These are phyloP conservation scores for Fusarium sp. DNA, from an alignment of 2,329 filamentous ascomycete species.

Conservation along the genomic window DNA sequence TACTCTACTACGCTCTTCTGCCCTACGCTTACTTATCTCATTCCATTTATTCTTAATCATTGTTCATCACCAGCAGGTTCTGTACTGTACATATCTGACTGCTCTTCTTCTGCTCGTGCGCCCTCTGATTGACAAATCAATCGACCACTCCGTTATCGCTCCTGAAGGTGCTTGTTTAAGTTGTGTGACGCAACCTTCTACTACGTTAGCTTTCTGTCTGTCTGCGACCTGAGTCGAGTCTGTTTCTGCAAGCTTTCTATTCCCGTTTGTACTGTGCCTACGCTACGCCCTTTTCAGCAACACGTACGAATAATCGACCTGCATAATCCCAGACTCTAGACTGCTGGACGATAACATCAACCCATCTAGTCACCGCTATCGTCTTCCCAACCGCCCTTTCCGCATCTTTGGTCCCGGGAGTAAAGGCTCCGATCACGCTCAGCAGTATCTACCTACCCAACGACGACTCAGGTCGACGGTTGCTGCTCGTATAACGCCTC, in stretches of 20 bases:
- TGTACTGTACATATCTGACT: neutral
- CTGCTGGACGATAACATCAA: constrained; percentile 38
- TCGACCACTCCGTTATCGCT: neutral
- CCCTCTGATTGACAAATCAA: neutral
- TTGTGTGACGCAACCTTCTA: constrained; percentile 43
- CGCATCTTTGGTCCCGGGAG: constrained; percentile 25
- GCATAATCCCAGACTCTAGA: constrained; percentile 42
- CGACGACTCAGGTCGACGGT: constrained; percentile 38
- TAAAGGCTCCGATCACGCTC: constrained; percentile 43
- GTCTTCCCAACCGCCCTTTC: constrained; percentile 32
- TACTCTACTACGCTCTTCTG: neutral
- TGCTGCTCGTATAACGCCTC: constrained; percentile 39
- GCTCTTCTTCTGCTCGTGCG: neutral
- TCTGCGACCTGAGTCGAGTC: constrained; percentile 2
- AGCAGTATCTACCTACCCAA: neutral
- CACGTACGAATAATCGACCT: constrained; percentile 41
- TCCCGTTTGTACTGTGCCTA: constrained; percentile 16
- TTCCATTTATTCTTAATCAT: neutral
- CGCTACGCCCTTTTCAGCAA: constrained; percentile 33
- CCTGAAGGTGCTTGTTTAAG: neutral
- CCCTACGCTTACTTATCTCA: neutral
- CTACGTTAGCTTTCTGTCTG: constrained; percentile 10
- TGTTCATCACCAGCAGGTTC: neutral
- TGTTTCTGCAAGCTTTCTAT: constrained; percentile 14
- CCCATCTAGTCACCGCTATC: constrained; percentile 40